phyloP scores from a whole-genome alignment of 1,139 yeast species.

The Oligophagozyma castellii region DNA sequence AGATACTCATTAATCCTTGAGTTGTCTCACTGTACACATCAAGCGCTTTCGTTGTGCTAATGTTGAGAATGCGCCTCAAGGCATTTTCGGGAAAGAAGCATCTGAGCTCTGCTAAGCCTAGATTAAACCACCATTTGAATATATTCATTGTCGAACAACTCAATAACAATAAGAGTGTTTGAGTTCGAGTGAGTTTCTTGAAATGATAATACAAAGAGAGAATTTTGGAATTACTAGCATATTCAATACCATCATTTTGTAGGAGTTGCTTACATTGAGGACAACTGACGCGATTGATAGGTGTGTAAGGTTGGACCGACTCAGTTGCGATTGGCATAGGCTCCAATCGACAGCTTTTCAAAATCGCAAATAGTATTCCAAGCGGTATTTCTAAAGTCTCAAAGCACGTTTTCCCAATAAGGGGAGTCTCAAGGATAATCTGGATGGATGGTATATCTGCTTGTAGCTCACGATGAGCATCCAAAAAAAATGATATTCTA shows the following conservation, averaged over 20 bases:
- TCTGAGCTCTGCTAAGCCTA: conserved; percentile 11
- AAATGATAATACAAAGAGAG: not conserved
- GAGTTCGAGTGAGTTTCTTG: not conserved
- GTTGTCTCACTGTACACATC: conserved; percentile 10
- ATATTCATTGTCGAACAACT: conserved; percentile 1
- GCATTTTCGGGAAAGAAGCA: conserved; percentile 23
- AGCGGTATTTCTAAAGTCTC: not conserved
- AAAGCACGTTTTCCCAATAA: not conserved
- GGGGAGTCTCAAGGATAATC: not conserved
- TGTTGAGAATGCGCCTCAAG: conserved; percentile 24
- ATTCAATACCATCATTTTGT: conserved; percentile 4
- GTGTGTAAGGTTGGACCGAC: not conserved
- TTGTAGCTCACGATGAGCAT: conserved; percentile 5
- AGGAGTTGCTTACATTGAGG: conserved; percentile 4
- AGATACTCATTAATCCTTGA: conserved; percentile 9
- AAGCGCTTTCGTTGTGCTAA: conserved; percentile 18
- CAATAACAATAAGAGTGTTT: not conserved
- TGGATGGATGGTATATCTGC: not conserved
- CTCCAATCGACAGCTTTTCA: not conserved
- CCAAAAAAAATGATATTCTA: conserved; percentile 1
- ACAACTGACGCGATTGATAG: conserved; percentile 1
- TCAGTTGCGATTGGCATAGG: no score
- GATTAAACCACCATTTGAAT: conserved; percentile 5
- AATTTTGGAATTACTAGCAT: conserved; percentile 1
- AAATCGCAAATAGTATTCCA: not conserved